phyloP scores from a whole-genome alignment of 2,329 filamentous ascomycete species.

The Myriosclerotinia duriaeana region DNA sequence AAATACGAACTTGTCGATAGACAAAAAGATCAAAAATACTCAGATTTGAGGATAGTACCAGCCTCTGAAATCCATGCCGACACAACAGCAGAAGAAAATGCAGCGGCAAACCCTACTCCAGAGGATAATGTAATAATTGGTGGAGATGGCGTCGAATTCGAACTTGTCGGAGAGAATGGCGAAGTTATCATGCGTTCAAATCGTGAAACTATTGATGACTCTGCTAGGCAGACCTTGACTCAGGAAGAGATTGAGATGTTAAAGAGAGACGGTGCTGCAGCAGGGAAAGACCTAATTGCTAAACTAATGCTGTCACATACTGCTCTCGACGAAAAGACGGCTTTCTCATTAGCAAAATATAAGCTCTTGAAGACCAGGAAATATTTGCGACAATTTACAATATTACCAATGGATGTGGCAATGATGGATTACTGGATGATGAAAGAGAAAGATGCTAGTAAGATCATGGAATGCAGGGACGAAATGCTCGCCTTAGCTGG shows the following conservation, averaged over 20 bases:
- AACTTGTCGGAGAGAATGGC: slow-evolving; percentile 50
- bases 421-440: slow-evolving; percentile 75
- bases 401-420: slow-evolving; percentile 78
- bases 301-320: slow-evolving; percentile 89
- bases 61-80: slow-evolving; percentile 82
- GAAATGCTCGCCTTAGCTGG: slow-evolving; percentile 79
- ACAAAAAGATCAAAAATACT: slow-evolving; percentile 61
- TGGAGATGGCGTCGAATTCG: slow-evolving; percentile 48
- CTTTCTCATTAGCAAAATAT: slow-evolving; percentile 92
- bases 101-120: slow-evolving; percentile 44
- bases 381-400: slow-evolving; percentile 83
- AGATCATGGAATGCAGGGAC: slow-evolving; percentile 82
- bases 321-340: slow-evolving; percentile 88
- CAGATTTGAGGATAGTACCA: slow-evolving; percentile 73
- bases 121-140: slow-evolving; percentile 46
- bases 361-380: slow-evolving; percentile 92
- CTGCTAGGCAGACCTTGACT: slow-evolving; percentile 71
- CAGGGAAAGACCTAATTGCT: slow-evolving; percentile 87
- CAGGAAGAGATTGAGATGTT: slow-evolving; percentile 69
- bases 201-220: slow-evolving; percentile 59
- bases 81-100: slow-evolving; percentile 56
- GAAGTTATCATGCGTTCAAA: slow-evolving; percentile 57
- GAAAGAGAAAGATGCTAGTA: slow-evolving; percentile 74
- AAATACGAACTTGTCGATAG: slow-evolving; percentile 87
- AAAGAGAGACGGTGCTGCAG: slow-evolving; percentile 70